phyloP scores from a whole-genome alignment of 2,329 filamentous ascomycete genomes.

The Colletotrichum sp. region DNA sequence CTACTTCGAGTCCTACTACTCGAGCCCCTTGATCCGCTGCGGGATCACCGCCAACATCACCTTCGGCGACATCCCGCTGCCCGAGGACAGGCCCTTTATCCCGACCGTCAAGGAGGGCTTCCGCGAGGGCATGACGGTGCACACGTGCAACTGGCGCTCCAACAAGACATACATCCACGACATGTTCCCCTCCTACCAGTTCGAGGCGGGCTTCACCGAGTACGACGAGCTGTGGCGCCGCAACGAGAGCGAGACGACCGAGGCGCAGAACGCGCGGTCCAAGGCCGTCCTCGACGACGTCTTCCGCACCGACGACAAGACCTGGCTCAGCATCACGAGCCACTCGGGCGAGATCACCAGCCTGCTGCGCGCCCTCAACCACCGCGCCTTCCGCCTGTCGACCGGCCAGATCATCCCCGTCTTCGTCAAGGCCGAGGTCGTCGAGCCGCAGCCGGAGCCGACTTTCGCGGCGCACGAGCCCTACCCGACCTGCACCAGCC shows the following conservation, averaged over 20 bases:
- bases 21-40: conserved; percentile 67
- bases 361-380: conserved; percentile 61
- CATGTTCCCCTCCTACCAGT: conserved; percentile 56
- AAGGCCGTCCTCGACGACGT: conserved; percentile 60
- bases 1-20: conserved; percentile 68
- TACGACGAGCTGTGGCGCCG: conserved; percentile 51
- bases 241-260: conserved; percentile 44
- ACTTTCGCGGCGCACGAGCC: conserved; percentile 40
- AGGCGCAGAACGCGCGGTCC: conserved; percentile 55
- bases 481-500: conserved; percentile 47
- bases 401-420: conserved; percentile 74
- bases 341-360: conserved; percentile 63
- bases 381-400: conserved; percentile 64
- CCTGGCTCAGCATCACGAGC: conserved; percentile 64
- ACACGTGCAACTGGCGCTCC: conserved; percentile 71
- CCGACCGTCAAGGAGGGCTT: conserved; percentile 69
- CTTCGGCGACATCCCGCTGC: conserved; percentile 59
- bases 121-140: conserved; percentile 69
- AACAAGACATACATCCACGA: conserved; percentile 57
- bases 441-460: conserved; percentile 31
- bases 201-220: conserved; percentile 69
- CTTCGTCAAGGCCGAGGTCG: conserved; percentile 63
- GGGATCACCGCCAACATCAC: conserved; percentile 67
- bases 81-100: conserved; percentile 53
- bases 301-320: conserved; percentile 55